phyloP scores from a whole-genome alignment of 2,329 filamentous ascomycete genomes.

The Graphilbum sp. region DNA sequence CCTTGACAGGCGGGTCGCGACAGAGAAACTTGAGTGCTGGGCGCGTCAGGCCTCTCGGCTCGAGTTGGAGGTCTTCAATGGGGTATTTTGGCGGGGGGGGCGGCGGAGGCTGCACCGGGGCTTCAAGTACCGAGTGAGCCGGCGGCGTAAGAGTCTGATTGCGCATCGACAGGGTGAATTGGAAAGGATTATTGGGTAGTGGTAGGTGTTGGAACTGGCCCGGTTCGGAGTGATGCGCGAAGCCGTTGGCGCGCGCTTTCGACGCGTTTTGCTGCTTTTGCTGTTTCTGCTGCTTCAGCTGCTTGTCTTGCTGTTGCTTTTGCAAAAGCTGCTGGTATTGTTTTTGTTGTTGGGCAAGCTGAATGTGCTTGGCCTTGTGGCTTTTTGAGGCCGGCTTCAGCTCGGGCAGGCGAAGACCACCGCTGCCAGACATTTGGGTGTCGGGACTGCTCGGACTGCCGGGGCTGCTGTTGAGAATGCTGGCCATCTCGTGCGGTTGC shows the following conservation, averaged over 20 bases:
- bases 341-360: conserved; percentile 20
- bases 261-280: conserved; percentile 22
- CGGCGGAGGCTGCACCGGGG: conserved; percentile 32
- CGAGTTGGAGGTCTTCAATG: conserved; percentile 80
- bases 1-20: conserved; percentile 38
- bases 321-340: conserved; percentile 18
- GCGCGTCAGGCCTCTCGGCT: conserved; percentile 49
- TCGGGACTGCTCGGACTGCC: conserved; percentile 15
- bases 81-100: conserved; percentile 81
- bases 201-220: conserved; percentile 22
- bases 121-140: conserved; percentile 23
- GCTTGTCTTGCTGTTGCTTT: conserved; percentile 14
- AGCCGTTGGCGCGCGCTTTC: conserved; percentile 10
- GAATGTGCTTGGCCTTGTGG: conserved; percentile 36
- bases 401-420: conserved; percentile 47
- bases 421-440: conserved; percentile 17
- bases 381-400: conserved; percentile 59
- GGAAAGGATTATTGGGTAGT: conserved; percentile 28
- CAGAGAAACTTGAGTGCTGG: conserved; percentile 68
- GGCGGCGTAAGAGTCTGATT: conserved; percentile 19
- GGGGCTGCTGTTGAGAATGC: conserved; percentile 18
- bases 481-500: conserved; percentile 27
- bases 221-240: conserved; percentile 15
- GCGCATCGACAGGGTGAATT: conserved; percentile 26
- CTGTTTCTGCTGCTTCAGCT: conserved; percentile 18